phyloP scores from a whole-genome alignment of 768 basidiomycete genomes.

The Leccinellum luteum region DNA sequence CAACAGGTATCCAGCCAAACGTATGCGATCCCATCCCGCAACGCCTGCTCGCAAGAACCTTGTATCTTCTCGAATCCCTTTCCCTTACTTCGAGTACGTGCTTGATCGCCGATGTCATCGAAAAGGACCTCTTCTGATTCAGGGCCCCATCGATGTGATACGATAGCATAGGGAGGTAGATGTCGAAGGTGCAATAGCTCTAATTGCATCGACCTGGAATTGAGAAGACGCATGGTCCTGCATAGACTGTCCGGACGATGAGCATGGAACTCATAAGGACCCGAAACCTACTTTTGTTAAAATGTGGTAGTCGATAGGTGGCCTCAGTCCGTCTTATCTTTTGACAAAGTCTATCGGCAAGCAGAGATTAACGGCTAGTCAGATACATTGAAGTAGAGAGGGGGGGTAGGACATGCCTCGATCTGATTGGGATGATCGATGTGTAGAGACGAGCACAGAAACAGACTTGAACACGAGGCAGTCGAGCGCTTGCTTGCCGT shows the following conservation, averaged over 20 bases:
- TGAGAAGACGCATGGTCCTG: constrained; percentile 24
- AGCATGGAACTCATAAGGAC: not conserved
- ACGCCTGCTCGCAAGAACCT: constrained; percentile 18
- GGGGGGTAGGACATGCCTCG: not conserved
- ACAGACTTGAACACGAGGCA: constrained; percentile 1
- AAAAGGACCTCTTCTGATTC: constrained; percentile 24
- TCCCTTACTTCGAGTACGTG: constrained; percentile 7
- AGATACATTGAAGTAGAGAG: not conserved
- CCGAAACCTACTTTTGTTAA: constrained; percentile 4
- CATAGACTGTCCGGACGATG: not conserved
- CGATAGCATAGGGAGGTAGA: constrained; percentile 19
- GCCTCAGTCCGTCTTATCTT: not conserved
- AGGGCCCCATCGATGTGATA: constrained; percentile 29
- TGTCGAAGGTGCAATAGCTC: constrained; percentile 8
- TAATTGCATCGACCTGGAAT: constrained; percentile 13
- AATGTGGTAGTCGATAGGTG: not conserved
- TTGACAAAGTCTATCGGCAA: not conserved
- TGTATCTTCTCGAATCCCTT: constrained; percentile 25
- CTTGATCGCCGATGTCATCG: constrained; percentile 20
- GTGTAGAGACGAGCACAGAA: not conserved
- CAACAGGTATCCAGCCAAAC: constrained; percentile 36
- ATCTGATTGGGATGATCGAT: not conserved
- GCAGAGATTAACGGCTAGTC: not conserved
- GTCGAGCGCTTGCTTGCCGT: not conserved
- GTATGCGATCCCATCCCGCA: constrained; percentile 13